A percentile compares a stretch with the other conserved stretches of the same genome.
These are phyloP conservation scores for Neurospora crassa DNA, from an alignment of 2,329 filamentous ascomycete genomes.

Conservation along the genomic window DNA sequence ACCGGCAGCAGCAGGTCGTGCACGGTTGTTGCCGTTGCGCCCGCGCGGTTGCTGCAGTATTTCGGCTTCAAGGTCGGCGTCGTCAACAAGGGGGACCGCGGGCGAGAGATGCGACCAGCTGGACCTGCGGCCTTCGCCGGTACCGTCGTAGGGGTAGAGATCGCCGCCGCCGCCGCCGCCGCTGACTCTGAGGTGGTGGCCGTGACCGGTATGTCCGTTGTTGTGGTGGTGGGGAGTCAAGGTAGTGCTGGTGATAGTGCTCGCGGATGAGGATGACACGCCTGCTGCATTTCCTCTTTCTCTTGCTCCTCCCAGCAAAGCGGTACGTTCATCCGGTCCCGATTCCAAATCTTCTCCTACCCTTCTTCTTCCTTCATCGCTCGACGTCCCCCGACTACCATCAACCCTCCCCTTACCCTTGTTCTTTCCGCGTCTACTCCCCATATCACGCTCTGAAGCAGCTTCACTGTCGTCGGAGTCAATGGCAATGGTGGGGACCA, in stretches of 20 bases:
- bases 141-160: constrained; percentile 1
- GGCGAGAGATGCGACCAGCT: constrained; percentile 67
- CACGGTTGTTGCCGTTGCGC: constrained; percentile 29
- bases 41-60: background rate
- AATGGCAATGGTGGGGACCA: background rate
- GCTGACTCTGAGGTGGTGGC: constrained; percentile 1
- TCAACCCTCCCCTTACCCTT: constrained; percentile 19
- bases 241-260: constrained; percentile 32
- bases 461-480: background rate
- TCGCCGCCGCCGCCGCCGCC: background rate
- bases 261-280: background rate
- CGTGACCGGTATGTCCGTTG: constrained; percentile 3
- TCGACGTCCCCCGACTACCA: background rate
- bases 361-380: background rate
- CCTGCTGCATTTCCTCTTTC: background rate
- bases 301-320: background rate
- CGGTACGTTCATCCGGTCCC: constrained; percentile 28
- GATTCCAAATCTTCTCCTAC: background rate
- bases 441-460: background rate
- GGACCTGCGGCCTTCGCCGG: constrained; percentile 38
- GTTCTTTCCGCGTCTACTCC: constrained; percentile 12
- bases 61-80: background rate
- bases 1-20: constrained; percentile 26
- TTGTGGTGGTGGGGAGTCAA: background rate
- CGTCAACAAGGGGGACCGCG: constrained; percentile 62